A percentile compares a stretch with the other conserved stretches of the same genome.
Evolutionary conservation across 202 grass and related monocot species (phyloP).

Genomic region (Brachypodium distachyon): DNA sequence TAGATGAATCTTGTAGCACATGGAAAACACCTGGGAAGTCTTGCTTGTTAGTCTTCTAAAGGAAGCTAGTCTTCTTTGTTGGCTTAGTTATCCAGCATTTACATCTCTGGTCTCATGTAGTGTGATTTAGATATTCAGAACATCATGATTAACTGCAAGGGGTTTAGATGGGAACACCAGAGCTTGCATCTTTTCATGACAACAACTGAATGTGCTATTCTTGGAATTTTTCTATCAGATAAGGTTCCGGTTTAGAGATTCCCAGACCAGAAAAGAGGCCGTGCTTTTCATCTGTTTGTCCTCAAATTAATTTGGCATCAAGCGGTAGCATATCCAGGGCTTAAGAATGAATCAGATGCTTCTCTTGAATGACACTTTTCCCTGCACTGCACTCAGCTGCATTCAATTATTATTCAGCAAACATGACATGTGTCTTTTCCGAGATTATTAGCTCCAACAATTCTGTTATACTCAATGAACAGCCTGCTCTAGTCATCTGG

Average conservation of each 20-base stretch:
- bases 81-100: neutral
- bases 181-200: conserved; percentile 25
- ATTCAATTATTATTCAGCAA: neutral
- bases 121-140: conserved; percentile 6
- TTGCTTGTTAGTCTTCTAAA: neutral
- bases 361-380: neutral
- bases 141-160: neutral
- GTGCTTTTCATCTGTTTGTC: conserved; percentile 23
- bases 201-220: conserved; percentile 43
- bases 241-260: conserved; percentile 45
- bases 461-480: neutral
- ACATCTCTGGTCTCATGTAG: neutral
- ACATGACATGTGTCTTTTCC: neutral
- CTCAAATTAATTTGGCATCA: conserved; percentile 10
- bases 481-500: neutral
- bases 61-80: neutral
- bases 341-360: conserved; percentile 33
- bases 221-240: conserved; percentile 37
- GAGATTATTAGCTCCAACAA: neutral
- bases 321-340: neutral
- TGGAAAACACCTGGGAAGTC: neutral
- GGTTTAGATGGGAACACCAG: conserved; percentile 17
- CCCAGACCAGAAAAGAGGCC: conserved; percentile 27
- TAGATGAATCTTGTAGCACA: neutral
- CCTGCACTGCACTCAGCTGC: neutral